Conservation (phyloP, 2,329 filamentous ascomycete species). For the Fusarium musae region DNA sequence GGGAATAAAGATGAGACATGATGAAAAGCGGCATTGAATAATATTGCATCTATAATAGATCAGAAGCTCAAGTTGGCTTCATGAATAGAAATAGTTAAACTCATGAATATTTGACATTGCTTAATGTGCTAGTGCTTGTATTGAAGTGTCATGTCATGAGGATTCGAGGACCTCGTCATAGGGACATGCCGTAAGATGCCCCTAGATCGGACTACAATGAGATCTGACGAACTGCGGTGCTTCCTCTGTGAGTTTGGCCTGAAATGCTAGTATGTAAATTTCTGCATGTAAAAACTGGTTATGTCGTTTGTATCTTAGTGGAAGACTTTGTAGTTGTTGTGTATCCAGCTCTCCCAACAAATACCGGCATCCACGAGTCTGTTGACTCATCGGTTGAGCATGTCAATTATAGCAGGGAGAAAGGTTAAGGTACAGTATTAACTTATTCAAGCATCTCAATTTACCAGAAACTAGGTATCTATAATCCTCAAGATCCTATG, state of each 20-base stretch:
- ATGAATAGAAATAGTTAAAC: neutral
- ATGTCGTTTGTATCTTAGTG: neutral
- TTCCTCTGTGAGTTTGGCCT: neutral
- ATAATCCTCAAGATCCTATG: neutral
- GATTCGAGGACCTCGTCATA: neutral
- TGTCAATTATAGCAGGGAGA: neutral
- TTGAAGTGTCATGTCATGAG: neutral
- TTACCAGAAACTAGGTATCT: neutral
- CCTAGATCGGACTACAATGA: neutral
- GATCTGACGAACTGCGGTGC: neutral
- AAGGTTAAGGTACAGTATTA: neutral
- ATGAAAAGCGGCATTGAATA: constrained; percentile 13
- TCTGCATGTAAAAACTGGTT: neutral
- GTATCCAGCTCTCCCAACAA: neutral
- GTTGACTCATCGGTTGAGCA: neutral
- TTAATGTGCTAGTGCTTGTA: neutral
- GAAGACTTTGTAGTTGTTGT: neutral
- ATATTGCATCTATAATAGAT: constrained; percentile 19
- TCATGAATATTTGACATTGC: neutral
- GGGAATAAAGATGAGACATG: constrained; percentile 3
- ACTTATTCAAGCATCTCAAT: neutral
- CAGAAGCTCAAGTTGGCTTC: constrained; percentile 1
- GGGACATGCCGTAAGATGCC: neutral
- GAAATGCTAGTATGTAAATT: neutral
- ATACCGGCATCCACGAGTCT: too few relatives aligned